phyloP scores from a whole-genome alignment of 176 grass and related monocot genomes.

The Lolium rigidum region DNA sequence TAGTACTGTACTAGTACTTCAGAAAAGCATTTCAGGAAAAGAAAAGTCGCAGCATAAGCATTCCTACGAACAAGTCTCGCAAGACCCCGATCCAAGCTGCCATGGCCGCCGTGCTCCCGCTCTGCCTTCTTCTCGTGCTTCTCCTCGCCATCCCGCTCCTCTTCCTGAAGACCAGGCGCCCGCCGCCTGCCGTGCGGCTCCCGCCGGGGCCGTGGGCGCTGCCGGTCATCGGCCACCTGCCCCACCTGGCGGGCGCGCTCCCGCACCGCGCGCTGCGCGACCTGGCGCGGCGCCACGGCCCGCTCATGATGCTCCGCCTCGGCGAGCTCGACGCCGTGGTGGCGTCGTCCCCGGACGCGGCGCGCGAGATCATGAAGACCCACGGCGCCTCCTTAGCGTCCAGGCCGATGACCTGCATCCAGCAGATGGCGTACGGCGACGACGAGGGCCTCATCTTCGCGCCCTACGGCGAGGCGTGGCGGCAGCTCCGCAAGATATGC shows the following conservation, averaged over 20 bases:
- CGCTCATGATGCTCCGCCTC: slow-evolving; percentile 18
- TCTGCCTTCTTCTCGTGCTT: not conserved
- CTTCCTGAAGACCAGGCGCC: not conserved
- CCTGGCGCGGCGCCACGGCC: slow-evolving; percentile 17
- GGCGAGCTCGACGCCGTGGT: slow-evolving; percentile 37
- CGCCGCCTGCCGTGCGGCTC: not conserved
- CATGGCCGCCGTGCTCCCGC: not conserved
- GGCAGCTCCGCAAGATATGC: slow-evolving; percentile 62
- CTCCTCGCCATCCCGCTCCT: slow-evolving; percentile 4
- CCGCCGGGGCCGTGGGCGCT: slow-evolving; percentile 26
- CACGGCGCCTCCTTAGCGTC: slow-evolving; percentile 62
- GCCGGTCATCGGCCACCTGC: slow-evolving; percentile 33
- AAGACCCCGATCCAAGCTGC: not conserved
- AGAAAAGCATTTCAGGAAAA: not conserved
- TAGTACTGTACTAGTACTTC: too few relatives aligned
- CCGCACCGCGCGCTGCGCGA: slow-evolving; percentile 28
- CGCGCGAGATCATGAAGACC: slow-evolving; percentile 66
- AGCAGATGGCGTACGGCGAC: slow-evolving; percentile 31
- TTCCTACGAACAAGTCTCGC: not conserved
- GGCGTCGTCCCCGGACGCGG: slow-evolving; percentile 52
- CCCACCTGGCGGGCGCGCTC: slow-evolving; percentile 21
- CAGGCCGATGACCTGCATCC: slow-evolving; percentile 35
- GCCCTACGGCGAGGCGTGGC: slow-evolving; percentile 61
- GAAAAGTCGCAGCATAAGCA: not conserved
- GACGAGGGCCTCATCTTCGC: slow-evolving; percentile 57